These are phyloP conservation scores for Dinochytrium kinnereticum DNA, from an alignment of 371 early-diverging fungal genomes.

Conservation along the genomic window DNA sequence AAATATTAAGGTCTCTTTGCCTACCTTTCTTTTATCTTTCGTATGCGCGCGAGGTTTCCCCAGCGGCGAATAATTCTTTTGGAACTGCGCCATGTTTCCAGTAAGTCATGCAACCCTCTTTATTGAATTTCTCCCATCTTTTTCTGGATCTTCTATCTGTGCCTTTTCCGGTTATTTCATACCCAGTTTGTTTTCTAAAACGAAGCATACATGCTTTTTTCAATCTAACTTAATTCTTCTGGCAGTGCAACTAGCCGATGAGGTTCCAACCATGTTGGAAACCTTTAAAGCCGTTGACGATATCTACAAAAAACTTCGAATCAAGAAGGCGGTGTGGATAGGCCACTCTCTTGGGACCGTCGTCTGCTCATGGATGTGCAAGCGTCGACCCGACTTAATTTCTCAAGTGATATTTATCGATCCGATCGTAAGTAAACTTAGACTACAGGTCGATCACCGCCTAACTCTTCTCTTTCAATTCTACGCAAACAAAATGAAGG, in stretches of 20 bases:
- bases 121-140: background rate
- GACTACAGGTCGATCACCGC: too few relatives aligned
- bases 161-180: too few relatives aligned
- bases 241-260: conserved; percentile 3
- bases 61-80: conserved; percentile 30
- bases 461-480: background rate
- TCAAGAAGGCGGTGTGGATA: conserved; percentile 26
- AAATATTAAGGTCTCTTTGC: conserved; percentile 6
- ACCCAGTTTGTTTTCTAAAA: too few relatives aligned
- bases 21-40: conserved; percentile 22
- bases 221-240: background rate
- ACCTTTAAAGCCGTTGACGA: conserved; percentile 24
- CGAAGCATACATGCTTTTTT: too few relatives aligned
- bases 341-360: conserved; percentile 43
- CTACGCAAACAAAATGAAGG: conserved; percentile 15
- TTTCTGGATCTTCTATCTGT: background rate
- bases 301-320: background rate
- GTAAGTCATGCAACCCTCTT: conserved; percentile 16
- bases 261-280: conserved; percentile 22
- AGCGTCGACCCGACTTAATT: conserved; percentile 23
- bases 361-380: conserved; percentile 33
- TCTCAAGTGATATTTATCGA: conserved; percentile 34
- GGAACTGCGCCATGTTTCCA: conserved; percentile 40
- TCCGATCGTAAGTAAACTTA: conserved; percentile 35
- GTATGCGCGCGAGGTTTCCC: conserved; percentile 22